Percentiles rank a stretch among this genome's conserved stretches.
Evolutionary conservation across 768 basidiomycete species (phyloP).

Genomic region (Amanita thiersii): DNA sequence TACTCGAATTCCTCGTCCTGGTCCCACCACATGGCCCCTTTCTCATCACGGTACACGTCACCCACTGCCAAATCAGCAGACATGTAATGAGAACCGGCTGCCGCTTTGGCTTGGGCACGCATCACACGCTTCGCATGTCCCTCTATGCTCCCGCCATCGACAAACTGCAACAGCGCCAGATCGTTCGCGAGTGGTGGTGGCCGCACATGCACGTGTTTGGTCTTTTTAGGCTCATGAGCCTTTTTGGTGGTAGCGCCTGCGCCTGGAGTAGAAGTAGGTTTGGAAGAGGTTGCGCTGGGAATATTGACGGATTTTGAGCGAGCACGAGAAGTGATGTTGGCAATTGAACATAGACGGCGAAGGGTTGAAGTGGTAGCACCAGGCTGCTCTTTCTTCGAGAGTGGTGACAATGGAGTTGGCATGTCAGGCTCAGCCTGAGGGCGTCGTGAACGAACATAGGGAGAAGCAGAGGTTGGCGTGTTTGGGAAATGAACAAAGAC

Average conservation of each 20-base stretch:
- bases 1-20: conserved; percentile 68
- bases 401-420: conserved; percentile 14
- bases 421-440: conserved; percentile 8
- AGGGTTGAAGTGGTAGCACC: conserved; percentile 16
- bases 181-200: conserved; percentile 54
- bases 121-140: conserved; percentile 45
- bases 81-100: conserved; percentile 15
- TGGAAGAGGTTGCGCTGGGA: conserved; percentile 5
- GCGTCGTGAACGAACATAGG: conserved; percentile 16
- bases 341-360: conserved; percentile 44
- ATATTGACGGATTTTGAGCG: conserved; percentile 13
- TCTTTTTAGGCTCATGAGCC: conserved; percentile 32
- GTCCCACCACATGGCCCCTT: conserved; percentile 64
- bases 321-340: conserved; percentile 32
- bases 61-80: conserved; percentile 25
- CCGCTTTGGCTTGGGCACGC: conserved; percentile 44
- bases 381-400: conserved; percentile 12
- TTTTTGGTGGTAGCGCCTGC: conserved; percentile 3
- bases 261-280: background rate
- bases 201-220: conserved; percentile 34
- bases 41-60: conserved; percentile 51
- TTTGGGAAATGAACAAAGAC: conserved; percentile 54
- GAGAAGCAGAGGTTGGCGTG: conserved; percentile 37
- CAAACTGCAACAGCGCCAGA: conserved; percentile 62
- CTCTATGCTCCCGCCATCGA: conserved; percentile 55